These are phyloP conservation scores for Pseudogymnoascus sp. DNA, from an alignment of 2,329 filamentous ascomycete genomes.

Conservation along the genomic window DNA sequence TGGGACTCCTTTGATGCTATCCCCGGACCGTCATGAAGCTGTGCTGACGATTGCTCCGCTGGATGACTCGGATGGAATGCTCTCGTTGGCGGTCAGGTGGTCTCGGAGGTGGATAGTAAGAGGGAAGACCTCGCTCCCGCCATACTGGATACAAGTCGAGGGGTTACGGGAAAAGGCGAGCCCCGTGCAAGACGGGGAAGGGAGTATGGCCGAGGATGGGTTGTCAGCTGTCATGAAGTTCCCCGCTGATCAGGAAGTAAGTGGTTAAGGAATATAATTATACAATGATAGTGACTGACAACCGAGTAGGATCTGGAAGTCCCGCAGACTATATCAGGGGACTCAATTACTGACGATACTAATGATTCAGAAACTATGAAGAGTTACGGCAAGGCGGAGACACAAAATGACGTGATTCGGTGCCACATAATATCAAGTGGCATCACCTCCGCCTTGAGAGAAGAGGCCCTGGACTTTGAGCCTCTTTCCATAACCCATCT, in stretches of 20 bases:
- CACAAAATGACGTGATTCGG: not conserved
- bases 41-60: conserved; percentile 46
- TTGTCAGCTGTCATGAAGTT: not conserved
- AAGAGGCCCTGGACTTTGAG: conserved; percentile 12
- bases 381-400: not conserved
- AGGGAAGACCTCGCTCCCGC: conserved; percentile 44
- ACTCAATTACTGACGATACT: not conserved
- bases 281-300: not conserved
- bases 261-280: not conserved
- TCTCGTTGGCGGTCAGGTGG: conserved; percentile 51
- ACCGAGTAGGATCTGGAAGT: not conserved
- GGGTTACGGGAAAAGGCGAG: conserved; percentile 20
- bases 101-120: conserved; percentile 44
- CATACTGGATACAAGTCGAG: conserved; percentile 49
- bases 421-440: conserved; percentile 4
- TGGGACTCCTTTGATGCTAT: conserved; percentile 47
- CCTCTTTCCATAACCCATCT: conserved; percentile 18
- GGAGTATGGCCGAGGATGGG: not conserved
- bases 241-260: not conserved
- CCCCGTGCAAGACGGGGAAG: not conserved
- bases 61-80: conserved; percentile 51
- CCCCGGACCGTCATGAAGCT: conserved; percentile 40
- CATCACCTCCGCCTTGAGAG: not conserved
- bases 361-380: not conserved
- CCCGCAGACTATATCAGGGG: not conserved